These are phyloP conservation scores for Vickermania spadyakhi DNA, from an alignment of 208 protist species.

Conservation along the genomic window DNA sequence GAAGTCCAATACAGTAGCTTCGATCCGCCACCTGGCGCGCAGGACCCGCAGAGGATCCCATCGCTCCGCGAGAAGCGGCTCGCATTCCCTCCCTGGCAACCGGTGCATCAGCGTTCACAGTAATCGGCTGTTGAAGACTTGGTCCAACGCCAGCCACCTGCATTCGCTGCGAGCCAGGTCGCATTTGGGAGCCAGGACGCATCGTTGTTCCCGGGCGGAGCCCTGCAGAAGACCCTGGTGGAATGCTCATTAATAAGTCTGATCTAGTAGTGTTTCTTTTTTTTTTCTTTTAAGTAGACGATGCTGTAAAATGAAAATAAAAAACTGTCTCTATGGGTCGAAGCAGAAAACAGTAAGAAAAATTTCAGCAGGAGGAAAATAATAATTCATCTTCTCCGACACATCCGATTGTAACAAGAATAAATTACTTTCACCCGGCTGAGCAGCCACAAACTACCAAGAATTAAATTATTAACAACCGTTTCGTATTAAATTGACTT, in stretches of 20 bases:
- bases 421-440: too few species aligned
- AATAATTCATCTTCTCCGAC: too few species aligned
- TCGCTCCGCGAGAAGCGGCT: constrained; percentile 53
- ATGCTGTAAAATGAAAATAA: too few species aligned
- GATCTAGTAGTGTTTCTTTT: constrained; percentile 2
- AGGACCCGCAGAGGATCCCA: constrained; percentile 57
- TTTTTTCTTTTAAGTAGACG: too few species aligned
- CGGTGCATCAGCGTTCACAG: constrained; percentile 48
- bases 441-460: too few species aligned
- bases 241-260: not conserved
- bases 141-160: constrained; percentile 68
- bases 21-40: constrained; percentile 83
- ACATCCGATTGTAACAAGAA: too few species aligned
- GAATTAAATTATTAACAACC: too few species aligned
- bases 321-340: too few species aligned
- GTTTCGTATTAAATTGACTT: too few species aligned
- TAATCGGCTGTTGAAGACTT: constrained; percentile 72
- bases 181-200: constrained; percentile 59
- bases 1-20: constrained; percentile 86
- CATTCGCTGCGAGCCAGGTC: constrained; percentile 40
- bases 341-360: too few species aligned
- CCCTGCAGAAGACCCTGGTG: constrained; percentile 16
- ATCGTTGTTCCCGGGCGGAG: constrained; percentile 69
- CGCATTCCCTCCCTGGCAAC: constrained; percentile 82
- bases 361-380: too few species aligned